Percentiles rank a stretch among this genome's conserved stretches.
Evolutionary conservation across 345 rosid species (phyloP).

Genomic region (Eucalyptus victrix): DNA sequence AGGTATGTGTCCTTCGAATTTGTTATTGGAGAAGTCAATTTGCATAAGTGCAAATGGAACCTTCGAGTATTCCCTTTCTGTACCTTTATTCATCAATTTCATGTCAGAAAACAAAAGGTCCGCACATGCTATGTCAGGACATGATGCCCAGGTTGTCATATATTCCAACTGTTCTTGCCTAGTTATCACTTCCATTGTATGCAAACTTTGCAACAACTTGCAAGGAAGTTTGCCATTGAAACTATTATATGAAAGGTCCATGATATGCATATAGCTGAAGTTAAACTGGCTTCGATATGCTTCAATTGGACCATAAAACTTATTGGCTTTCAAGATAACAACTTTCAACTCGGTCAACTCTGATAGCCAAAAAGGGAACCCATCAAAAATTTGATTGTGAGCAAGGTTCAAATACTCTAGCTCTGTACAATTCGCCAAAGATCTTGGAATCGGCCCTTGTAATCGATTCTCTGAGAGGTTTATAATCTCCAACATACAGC

Average conservation of each 20-base stretch:
- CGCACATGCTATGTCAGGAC: too few species aligned
- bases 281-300: background rate
- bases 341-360: too few species aligned
- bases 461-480: background rate
- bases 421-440: background rate
- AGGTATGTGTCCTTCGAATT: background rate
- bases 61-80: accelerated
- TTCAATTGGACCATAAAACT: background rate
- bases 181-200: background rate
- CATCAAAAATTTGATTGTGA: background rate
- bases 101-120: too few species aligned
- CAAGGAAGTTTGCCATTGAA: background rate
- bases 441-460: accelerated
- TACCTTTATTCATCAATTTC: background rate
- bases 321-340: background rate
- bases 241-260: background rate
- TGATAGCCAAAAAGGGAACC: background rate
- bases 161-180: accelerated
- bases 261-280: background rate
- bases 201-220: background rate
- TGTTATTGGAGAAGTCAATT: background rate
- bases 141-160: accelerated
- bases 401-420: background rate
- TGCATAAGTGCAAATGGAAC: background rate
- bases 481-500: background rate